phyloP scores from a whole-genome alignment of 805 yeast genomes.

The Myxozyma mucilagina region DNA sequence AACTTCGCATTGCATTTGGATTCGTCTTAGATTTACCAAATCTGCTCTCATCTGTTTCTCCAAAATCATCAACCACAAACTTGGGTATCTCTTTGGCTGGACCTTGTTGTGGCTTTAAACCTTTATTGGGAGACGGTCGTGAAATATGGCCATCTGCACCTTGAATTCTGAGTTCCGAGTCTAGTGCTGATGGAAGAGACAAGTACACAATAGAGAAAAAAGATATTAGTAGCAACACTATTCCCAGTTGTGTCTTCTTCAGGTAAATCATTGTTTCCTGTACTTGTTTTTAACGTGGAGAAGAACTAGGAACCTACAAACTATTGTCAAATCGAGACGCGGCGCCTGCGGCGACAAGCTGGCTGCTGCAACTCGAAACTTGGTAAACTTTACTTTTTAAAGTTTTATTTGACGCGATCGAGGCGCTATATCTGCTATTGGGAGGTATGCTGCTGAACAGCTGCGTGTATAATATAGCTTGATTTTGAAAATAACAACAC shows the following conservation, averaged over 20 bases:
- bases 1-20: not conserved
- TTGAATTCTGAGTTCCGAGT: not conserved
- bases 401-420: no score
- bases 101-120: not conserved
- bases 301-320: not conserved
- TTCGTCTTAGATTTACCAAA: not conserved
- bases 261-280: not conserved
- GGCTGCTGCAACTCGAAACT: no score
- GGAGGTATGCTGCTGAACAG: no score
- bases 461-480: not conserved
- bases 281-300: not conserved
- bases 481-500: not conserved
- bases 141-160: not conserved
- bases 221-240: not conserved
- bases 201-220: not conserved
- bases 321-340: not conserved
- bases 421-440: no score
- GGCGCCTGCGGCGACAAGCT: not conserved
- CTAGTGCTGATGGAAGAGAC: conserved; percentile 1
- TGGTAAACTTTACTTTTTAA: no score
- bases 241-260: not conserved
- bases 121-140: not conserved
- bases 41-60: conserved; percentile 13
- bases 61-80: conserved; percentile 4
- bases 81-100: not conserved